Percentiles rank a stretch among this genome's conserved stretches.
phyloP scores from a whole-genome alignment of 2,329 filamentous ascomycete genomes.

The Colletotrichum cordylinicola region DNA sequence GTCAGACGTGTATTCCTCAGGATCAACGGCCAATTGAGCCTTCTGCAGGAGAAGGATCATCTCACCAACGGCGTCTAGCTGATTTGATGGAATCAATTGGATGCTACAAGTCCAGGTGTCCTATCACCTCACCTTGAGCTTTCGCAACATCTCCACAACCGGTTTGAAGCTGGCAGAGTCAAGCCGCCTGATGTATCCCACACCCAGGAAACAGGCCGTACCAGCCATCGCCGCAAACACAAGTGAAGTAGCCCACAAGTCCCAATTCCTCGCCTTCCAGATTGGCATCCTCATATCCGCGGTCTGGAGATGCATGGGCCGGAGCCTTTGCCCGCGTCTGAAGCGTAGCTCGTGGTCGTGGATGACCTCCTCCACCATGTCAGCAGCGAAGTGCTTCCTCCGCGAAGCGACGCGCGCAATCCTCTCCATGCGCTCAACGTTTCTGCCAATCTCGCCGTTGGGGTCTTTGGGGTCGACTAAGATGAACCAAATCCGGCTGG shows the following conservation, averaged over 20 bases:
- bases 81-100: not conserved
- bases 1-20: not conserved
- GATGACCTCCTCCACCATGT: conserved; percentile 46
- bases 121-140: not conserved
- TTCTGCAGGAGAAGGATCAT: not conserved
- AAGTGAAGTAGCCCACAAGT: not conserved
- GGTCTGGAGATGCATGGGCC: conserved; percentile 49
- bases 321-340: conserved; percentile 26
- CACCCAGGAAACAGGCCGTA: not conserved
- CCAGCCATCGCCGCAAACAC: not conserved
- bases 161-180: not conserved
- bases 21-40: not conserved
- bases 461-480: conserved; percentile 34
- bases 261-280: conserved; percentile 12
- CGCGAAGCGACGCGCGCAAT: conserved; percentile 42
- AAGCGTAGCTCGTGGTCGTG: conserved; percentile 38
- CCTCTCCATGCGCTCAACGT: conserved; percentile 40
- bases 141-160: not conserved
- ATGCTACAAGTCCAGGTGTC: not conserved
- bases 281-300: conserved; percentile 44
- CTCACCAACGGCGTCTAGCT: not conserved
- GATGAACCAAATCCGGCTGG: conserved; percentile 31
- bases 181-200: not conserved
- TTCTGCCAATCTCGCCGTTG: conserved; percentile 33
- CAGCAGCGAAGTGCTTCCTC: conserved; percentile 42